These are phyloP conservation scores for Solanum corneliomulleri DNA, from an alignment of 257 asterid genomes.

Conservation along the genomic window DNA sequence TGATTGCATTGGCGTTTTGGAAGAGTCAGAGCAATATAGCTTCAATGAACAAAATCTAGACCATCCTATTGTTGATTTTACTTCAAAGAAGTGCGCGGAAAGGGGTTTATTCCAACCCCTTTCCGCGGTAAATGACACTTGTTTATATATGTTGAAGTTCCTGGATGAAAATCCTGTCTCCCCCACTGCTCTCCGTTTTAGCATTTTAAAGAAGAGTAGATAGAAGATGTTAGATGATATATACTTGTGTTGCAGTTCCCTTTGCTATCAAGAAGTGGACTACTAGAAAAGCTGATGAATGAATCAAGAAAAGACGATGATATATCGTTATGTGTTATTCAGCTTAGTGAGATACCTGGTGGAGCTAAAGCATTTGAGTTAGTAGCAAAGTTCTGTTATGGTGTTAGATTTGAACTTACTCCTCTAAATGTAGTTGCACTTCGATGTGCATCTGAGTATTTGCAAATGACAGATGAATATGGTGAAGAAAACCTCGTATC, in stretches of 20 bases:
- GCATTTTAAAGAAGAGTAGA: neutral
- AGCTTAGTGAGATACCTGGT: conserved; percentile 62
- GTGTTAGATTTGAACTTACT: conserved; percentile 61
- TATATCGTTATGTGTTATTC: conserved; percentile 21
- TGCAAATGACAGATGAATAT: conserved; percentile 71
- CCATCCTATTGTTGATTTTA: neutral
- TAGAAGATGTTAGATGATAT: neutral
- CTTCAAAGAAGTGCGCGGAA: neutral
- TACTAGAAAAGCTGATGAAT: conserved; percentile 60
- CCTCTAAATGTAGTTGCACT: conserved; percentile 63
- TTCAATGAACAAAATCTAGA: neutral
- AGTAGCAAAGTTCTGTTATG: conserved; percentile 75
- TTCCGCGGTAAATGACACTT: neutral
- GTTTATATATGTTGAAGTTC: neutral
- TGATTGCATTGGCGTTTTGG: neutral
- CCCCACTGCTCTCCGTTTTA: neutral
- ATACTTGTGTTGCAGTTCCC: conserved; percentile 51
- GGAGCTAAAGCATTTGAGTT: conserved; percentile 85
- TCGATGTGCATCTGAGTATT: conserved; percentile 78
- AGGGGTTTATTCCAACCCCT: neutral
- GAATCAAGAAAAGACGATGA: conserved; percentile 22
- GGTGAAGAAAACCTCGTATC: conserved; percentile 68
- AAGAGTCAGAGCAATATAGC: neutral
- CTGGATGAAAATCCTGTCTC: neutral
- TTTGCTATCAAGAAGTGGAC: conserved; percentile 64